These are phyloP conservation scores for Abrus precatorius DNA, from an alignment of 306 rosid genomes.

Conservation along the genomic window DNA sequence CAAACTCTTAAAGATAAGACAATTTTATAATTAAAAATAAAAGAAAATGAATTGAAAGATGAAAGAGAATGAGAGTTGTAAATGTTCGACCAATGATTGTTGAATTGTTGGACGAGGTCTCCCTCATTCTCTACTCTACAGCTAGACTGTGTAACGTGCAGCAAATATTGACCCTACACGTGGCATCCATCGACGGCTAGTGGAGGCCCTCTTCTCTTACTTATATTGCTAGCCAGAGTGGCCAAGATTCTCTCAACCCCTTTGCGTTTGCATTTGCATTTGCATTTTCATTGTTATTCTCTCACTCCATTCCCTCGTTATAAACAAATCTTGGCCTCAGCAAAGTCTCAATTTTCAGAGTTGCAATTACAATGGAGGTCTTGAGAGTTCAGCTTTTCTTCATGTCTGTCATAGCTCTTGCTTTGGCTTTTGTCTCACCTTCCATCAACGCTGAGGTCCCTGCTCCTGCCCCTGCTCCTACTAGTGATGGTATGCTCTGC, in stretches of 20 bases:
- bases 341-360: not conserved
- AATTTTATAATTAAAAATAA: too few relatives aligned
- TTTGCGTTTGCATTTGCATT: not conserved
- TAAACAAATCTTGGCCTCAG: conserved; percentile 2
- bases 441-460: conserved; percentile 64
- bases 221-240: conserved; percentile 56
- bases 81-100: conserved; percentile 31
- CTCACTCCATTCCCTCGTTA: not conserved
- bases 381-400: conserved; percentile 56
- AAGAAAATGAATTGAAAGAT: too few relatives aligned
- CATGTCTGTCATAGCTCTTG: conserved; percentile 53
- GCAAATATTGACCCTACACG: conserved; percentile 41
- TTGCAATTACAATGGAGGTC: conserved; percentile 56
- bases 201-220: not conserved
- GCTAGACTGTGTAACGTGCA: conserved; percentile 62
- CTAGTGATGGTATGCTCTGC: conserved; percentile 66
- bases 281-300: not conserved
- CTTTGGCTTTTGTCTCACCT: conserved; percentile 54
- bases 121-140: conserved; percentile 31
- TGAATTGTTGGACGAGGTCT: too few relatives aligned
- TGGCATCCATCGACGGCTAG: conserved; percentile 51
- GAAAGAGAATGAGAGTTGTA: conserved; percentile 40
- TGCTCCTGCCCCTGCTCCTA: conserved; percentile 77
- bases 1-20: too few relatives aligned
- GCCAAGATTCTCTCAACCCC: conserved; percentile 52